Evolutionary conservation across 169 alveolate genomes (phyloP), one percentile per base, ranked within the genome.

Genomic region (Perkinsus olseni): DNA sequence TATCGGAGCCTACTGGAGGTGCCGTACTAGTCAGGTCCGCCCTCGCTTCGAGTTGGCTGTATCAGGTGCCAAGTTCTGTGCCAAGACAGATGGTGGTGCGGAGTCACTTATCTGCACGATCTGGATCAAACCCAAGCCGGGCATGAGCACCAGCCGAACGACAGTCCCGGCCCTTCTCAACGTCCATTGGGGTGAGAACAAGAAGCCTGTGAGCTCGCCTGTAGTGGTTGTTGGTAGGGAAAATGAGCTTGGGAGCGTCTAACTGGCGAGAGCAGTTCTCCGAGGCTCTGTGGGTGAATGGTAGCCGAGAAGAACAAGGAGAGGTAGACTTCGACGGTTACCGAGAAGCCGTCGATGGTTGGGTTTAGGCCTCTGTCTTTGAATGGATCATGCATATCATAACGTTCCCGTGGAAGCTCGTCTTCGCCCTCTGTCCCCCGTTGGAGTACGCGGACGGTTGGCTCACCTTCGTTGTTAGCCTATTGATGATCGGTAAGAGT

Each of bases 361-460:
- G 13, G 82, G 28, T 21, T 13, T 24, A 62, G 74, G 82, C 93
- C 39, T 0, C 39, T 6, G 74, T 28, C 34, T 0, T 38, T n/a
- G 95, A 94, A 34, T 94, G 95, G 39, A 48, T 93, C 24, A 45
- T 95, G 40, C 97, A 95, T 51, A 90, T 94, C 39, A 38, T 92
- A n/a, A 92, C 95, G 1, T 91, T 95, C 4, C 93, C 92, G 1
- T 95, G 97, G 97, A 95, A 95, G 92, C 38, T 93, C 38, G 62
- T 94, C 13, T 91, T 93, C 36, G 95, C 95, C 20, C 1, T 92
- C 31, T 24, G 37, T n/a, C 97, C 97, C 20, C 97, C 97, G 24
- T 74, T 96, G 28, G 92, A 93, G 38, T 48, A 38, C 38, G 37
- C 91, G 74, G 93, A 92, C 62, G 97, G 97, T 24, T 94, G 95